Percentiles rank a stretch among this genome's conserved stretches.
Evolutionary conservation across 2,329 filamentous ascomycete genomes (phyloP).

Genomic region (Didymella segeticola): DNA sequence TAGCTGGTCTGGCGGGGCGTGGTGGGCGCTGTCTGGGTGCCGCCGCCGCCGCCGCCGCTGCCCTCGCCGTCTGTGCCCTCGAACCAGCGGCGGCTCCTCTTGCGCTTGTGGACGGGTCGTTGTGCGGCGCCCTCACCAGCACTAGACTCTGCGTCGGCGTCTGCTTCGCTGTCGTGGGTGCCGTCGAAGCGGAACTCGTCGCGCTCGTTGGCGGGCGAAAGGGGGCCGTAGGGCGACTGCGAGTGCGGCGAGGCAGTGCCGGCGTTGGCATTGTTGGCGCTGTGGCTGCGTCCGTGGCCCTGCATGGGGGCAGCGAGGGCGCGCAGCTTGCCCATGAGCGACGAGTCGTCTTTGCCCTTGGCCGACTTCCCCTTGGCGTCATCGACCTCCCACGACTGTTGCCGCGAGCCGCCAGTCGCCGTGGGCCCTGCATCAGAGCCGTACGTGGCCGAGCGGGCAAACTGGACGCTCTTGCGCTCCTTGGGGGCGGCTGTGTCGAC

Average conservation of each 20-base stretch:
- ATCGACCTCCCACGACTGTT: slow-evolving; percentile 68
- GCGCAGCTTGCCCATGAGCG: slow-evolving; percentile 80
- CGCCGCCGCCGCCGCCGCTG: slow-evolving; percentile 51
- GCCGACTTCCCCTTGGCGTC: slow-evolving; percentile 72
- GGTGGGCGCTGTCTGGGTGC: slow-evolving; percentile 68
- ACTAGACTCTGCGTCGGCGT: slow-evolving; percentile 85
- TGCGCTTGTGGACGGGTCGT: slow-evolving; percentile 61
- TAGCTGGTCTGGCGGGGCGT: slow-evolving; percentile 67
- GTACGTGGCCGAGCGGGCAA: slow-evolving; percentile 59
- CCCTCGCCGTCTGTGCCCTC: slow-evolving; percentile 20
- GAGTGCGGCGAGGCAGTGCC: slow-evolving; percentile 49
- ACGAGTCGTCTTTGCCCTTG: slow-evolving; percentile 60
- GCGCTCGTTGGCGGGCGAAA: slow-evolving; percentile 58
- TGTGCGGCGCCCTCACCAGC: slow-evolving; percentile 68
- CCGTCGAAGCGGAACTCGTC: slow-evolving; percentile 58
- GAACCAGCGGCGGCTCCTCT: slow-evolving; percentile 67
- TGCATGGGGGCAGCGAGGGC: slow-evolving; percentile 68
- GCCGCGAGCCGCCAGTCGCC: slow-evolving; percentile 64
- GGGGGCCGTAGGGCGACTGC: slow-evolving; percentile 47
- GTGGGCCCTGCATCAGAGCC: slow-evolving; percentile 52
- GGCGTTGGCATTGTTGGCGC: slow-evolving; percentile 53
- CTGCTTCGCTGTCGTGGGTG: slow-evolving; percentile 71
- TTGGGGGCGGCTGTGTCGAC: slow-evolving; percentile 37
- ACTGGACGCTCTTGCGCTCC: slow-evolving; percentile 75
- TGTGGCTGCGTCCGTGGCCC: slow-evolving; percentile 58